Evolutionary conservation across 129 eudicot genomes (phyloP), one percentile per base, ranked within the genome.

Genomic region (Lonicera japonica): DNA sequence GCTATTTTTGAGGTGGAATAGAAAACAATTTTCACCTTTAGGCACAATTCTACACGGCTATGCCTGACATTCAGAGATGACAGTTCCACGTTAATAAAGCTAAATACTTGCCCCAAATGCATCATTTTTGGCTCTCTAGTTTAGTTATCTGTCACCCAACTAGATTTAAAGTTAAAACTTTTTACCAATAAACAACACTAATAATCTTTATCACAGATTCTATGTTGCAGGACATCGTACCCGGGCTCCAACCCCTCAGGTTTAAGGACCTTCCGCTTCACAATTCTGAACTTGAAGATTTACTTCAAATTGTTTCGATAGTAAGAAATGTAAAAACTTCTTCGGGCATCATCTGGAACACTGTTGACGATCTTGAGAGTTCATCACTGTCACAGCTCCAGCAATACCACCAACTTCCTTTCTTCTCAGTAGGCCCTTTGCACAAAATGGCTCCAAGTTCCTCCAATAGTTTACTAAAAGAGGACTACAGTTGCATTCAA

Each of bases 281-380:
- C 9, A 59, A 39, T 8, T 0, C 51, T 0, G 50, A 53, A 67
- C 19, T 36, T 72, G 74, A 85, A 69, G 63, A n/a, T 25, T 10
- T 63, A 65, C 25, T 54, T 7, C 29, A 51, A 55, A 17, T 67
- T 12, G 8, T 21, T 21, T 24, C 46, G 0, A 64, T 67, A 11
- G 15, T 29, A 23, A 38, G 40, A 41, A 67, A 68, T 19, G 54
- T 58, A 41, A 64, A 62, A 57, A 60, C 25, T 6, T 29, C 36
- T 71, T 73, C 85, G 0, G 83, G 85, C 0, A 40, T 79, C 41
- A 72, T 88, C 2, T 85, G 80, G 76, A 89, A 89, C 79, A 64
- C 86, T 0, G 15, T 55, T 5, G 75, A 75, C 11, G 56, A 20
- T 5, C 83, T 85, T 0, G 95, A 85, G 54, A 60, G 25, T 11